phyloP scores from a whole-genome alignment of 75 land plant species.

The Cryptomeria japonica region DNA sequence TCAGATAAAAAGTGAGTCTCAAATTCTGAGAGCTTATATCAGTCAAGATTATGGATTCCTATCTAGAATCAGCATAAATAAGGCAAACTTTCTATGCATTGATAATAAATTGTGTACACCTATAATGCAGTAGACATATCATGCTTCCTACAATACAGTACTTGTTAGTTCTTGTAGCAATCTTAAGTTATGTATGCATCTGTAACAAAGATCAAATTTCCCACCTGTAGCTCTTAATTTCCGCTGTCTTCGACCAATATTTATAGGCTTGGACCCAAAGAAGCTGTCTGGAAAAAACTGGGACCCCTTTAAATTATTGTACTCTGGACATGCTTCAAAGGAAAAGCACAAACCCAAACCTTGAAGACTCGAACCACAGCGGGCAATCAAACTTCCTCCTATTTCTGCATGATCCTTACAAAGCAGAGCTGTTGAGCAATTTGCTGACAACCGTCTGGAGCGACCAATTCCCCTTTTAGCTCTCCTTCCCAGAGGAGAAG shows the following conservation, averaged over 20 bases:
- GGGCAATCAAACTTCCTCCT: slow-evolving; percentile 23
- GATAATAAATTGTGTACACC: neutral
- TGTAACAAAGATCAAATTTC: neutral
- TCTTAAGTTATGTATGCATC: neutral
- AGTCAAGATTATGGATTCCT: neutral
- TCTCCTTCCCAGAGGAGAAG: slow-evolving; percentile 2
- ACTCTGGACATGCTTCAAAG: slow-evolving; percentile 59
- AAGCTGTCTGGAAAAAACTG: slow-evolving; percentile 26
- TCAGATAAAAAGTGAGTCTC: neutral
- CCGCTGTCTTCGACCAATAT: slow-evolving; percentile 16
- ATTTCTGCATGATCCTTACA: slow-evolving; percentile 3
- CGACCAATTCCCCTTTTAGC: slow-evolving; percentile 16
- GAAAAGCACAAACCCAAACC: slow-evolving; percentile 48
- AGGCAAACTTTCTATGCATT: neutral
- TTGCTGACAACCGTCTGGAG: slow-evolving; percentile 9
- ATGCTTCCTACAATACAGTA: neutral
- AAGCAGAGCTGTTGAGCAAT: neutral
- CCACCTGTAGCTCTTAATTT: slow-evolving; percentile 8
- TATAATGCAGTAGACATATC: neutral
- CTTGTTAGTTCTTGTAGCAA: neutral
- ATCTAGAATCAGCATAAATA: neutral
- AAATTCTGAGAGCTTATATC: neutral
- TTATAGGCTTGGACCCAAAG: slow-evolving; percentile 17
- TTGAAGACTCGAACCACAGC: slow-evolving; percentile 47
- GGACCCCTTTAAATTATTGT: slow-evolving; percentile 24